Evolutionary conservation across 2,329 filamentous ascomycete genomes (phyloP).

Genomic region (Fusarium bulbicola): DNA sequence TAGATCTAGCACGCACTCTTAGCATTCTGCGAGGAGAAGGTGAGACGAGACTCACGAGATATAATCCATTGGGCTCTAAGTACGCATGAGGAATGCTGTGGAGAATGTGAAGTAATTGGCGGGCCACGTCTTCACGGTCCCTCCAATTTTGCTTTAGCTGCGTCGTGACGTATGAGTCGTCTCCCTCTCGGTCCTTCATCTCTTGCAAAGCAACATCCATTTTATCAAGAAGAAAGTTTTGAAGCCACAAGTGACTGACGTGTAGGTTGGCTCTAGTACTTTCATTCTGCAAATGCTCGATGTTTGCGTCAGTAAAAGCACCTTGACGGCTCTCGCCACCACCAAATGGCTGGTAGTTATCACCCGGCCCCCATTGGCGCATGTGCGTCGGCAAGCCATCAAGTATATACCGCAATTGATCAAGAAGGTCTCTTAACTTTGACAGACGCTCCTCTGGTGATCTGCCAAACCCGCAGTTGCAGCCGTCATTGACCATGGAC

Average conservation of each 20-base stretch:
- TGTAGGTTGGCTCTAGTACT: not conserved
- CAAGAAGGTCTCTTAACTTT: not conserved
- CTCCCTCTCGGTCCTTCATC: not conserved
- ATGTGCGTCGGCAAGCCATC: not conserved
- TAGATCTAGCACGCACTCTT: not conserved
- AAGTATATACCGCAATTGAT: not conserved
- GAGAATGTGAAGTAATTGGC: not conserved
- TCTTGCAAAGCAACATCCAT: not conserved
- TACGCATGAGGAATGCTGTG: not conserved
- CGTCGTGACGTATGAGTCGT: not conserved
- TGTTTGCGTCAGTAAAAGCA: not conserved
- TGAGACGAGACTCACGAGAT: not conserved
- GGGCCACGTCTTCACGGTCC: not conserved
- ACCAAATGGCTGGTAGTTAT: not conserved
- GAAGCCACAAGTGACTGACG: not conserved
- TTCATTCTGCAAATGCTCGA: not conserved
- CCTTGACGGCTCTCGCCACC: not conserved
- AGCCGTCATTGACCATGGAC: slow-evolving; percentile 1
- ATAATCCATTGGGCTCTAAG: not conserved
- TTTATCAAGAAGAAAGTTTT: not conserved
- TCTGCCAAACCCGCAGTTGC: not conserved
- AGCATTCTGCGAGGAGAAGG: accelerated
- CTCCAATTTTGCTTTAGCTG: not conserved
- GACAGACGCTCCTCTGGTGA: not conserved
- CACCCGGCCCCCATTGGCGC: not conserved